These are phyloP conservation scores for Coemansia sp. DNA, from an alignment of 192 early-diverging fungal species.

Conservation along the genomic window DNA sequence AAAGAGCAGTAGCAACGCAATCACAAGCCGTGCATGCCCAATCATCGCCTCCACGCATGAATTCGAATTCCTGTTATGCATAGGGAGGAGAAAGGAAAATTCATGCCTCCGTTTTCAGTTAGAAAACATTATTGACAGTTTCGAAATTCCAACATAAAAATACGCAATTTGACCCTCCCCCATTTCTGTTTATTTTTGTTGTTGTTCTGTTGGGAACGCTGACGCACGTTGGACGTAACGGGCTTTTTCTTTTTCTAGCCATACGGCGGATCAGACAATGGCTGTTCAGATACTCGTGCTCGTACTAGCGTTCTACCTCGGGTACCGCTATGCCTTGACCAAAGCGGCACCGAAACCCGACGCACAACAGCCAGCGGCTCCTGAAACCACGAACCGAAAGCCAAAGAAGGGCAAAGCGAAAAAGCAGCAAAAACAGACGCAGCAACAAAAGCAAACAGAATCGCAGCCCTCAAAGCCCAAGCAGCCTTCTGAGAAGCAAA, in stretches of 20 bases:
- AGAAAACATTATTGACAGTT: background rate
- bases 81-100: no score
- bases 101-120: no score
- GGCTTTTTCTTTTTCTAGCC: background rate
- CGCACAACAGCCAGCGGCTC: slow-evolving; percentile 20
- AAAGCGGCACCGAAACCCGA: background rate
- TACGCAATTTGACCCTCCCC: background rate
- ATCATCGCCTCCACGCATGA: background rate
- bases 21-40: background rate
- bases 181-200: background rate
- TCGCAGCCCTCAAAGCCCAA: background rate
- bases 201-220: background rate
- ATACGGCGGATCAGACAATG: slow-evolving; percentile 10
- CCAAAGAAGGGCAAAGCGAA: background rate
- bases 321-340: slow-evolving; percentile 32
- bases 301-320: slow-evolving; percentile 26
- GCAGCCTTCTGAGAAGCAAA: background rate
- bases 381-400: background rate
- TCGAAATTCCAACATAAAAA: background rate
- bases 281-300: slow-evolving; percentile 24
- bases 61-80: no score
- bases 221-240: no score
- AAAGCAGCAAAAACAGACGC: background rate
- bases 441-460: background rate
- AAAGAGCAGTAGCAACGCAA: background rate